phyloP scores from a whole-genome alignment of 176 grass and related monocot species.

The Oryza meyeriana region DNA sequence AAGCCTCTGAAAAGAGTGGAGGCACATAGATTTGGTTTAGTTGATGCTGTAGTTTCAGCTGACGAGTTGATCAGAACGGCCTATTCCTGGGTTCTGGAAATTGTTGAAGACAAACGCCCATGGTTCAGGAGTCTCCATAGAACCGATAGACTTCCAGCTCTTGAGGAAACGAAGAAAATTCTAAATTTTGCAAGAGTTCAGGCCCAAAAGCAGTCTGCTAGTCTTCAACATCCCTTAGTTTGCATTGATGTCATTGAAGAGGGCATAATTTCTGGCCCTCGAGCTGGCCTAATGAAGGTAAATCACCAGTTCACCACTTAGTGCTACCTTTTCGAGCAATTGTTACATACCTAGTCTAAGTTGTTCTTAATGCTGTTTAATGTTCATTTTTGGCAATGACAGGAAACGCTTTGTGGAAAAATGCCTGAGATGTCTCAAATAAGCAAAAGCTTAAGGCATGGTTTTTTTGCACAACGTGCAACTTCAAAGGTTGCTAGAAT shows the following conservation, averaged over 20 bases:
- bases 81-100: constrained; percentile 70
- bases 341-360: background rate
- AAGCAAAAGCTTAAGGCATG: constrained; percentile 79
- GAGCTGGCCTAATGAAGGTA: constrained; percentile 78
- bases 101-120: constrained; percentile 54
- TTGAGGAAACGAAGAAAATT: constrained; percentile 50
- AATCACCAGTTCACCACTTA: constrained; percentile 5
- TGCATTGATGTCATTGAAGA: constrained; percentile 87
- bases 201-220: constrained; percentile 48
- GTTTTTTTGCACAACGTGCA: constrained; percentile 81
- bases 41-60: constrained; percentile 62
- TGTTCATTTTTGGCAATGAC: constrained; percentile 28
- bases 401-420: constrained; percentile 57
- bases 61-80: constrained; percentile 57
- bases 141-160: constrained; percentile 60
- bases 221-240: constrained; percentile 59
- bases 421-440: constrained; percentile 59
- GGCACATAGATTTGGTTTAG: constrained; percentile 59
- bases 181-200: constrained; percentile 65
- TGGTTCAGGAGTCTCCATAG: constrained; percentile 80
- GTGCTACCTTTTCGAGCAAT: constrained; percentile 7
- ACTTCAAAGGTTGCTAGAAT: constrained; percentile 73
- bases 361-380: constrained; percentile 22
- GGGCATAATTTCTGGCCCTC: constrained; percentile 72
- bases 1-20: constrained; percentile 74